Base-by-base conservation (phyloP, 75 land plant species). In the Azolla pinnata region DNA sequence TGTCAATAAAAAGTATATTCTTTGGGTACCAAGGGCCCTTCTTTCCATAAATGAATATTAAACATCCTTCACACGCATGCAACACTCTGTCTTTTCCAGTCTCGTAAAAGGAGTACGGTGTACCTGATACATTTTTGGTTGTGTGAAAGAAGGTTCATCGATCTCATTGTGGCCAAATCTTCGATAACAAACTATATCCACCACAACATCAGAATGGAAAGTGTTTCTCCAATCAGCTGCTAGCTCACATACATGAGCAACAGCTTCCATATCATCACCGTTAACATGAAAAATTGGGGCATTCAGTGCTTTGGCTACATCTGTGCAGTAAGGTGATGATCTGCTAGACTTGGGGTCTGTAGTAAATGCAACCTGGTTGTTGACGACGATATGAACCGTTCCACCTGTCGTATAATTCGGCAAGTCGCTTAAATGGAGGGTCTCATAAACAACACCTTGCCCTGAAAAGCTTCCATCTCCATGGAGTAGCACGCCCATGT, bases 401-500 rank as follows among this genome's bases (percentile, higher is more conserved):
- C 97, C 97, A 65, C 97, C 97, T 66, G 86, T 88, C 4, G 90
- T 75, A 64, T 91, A 91, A 40, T 91, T 91, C 12, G 89, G 85
- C 62, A 91, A 81, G 49, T 81, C 97, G 67, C 97, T 91, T 44
- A 91, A 71, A 72, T 91, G 97, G 24, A 91, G 56, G 10, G 95
- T 88, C 67, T 91, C 97, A 67, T 91, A 91, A 20, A 91, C 97
- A 21, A 91, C 97, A 64, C 97, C 97, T 59, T 91, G 97, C 5
- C 97, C 97, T 17, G 97, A 85, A 68, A 91, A 91, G 57, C 97
- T 91, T 67, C 97, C 97, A 84, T 91, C 97, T 7, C 97, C 97
- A 75, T 91, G 97, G 32, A 91, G 73, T 62, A 91, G 61, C 35
- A 91, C 57, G 33, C 68, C 95, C 95, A 91, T 50, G 49, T 84